These are phyloP conservation scores for Papiliotrema flavescens DNA, from an alignment of 1,284 basidiomycete species.

Conservation along the genomic window DNA sequence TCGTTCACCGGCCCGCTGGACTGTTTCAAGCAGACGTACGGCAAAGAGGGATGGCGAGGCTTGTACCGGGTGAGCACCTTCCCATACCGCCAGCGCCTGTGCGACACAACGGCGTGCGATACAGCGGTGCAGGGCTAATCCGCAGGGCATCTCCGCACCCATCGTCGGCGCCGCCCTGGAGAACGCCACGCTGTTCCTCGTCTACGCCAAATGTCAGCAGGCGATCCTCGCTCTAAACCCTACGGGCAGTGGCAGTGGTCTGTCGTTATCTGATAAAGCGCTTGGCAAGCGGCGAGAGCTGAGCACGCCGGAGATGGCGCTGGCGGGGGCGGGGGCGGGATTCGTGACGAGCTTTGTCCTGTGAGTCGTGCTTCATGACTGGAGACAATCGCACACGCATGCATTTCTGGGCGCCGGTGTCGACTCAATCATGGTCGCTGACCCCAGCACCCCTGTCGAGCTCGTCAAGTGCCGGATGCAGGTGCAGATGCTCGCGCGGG, in stretches of 20 bases:
- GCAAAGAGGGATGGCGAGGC: slow-evolving; percentile 69
- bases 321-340: slow-evolving; percentile 79
- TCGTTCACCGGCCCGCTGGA: slow-evolving; percentile 75
- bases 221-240: slow-evolving; percentile 51
- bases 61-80: slow-evolving; percentile 66
- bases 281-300: slow-evolving; percentile 47
- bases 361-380: slow-evolving; percentile 50
- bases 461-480: slow-evolving; percentile 95
- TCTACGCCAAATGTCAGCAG: slow-evolving; percentile 78
- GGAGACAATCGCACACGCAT: too few relatives aligned
- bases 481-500: slow-evolving; percentile 72
- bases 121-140: background rate
- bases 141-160: slow-evolving; percentile 79
- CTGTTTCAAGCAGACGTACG: slow-evolving; percentile 73
- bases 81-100: background rate
- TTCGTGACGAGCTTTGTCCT: slow-evolving; percentile 74
- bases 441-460: slow-evolving; percentile 74
- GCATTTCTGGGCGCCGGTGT: too few relatives aligned
- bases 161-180: slow-evolving; percentile 86
- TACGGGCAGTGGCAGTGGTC: slow-evolving; percentile 6
- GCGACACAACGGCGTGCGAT: background rate
- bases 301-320: slow-evolving; percentile 61
- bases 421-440: background rate
- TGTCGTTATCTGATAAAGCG: slow-evolving; percentile 35
- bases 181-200: slow-evolving; percentile 81